Evolutionary conservation across 2,329 filamentous ascomycete genomes (phyloP).

Genomic region (Phialemoniopsis sp.): DNA sequence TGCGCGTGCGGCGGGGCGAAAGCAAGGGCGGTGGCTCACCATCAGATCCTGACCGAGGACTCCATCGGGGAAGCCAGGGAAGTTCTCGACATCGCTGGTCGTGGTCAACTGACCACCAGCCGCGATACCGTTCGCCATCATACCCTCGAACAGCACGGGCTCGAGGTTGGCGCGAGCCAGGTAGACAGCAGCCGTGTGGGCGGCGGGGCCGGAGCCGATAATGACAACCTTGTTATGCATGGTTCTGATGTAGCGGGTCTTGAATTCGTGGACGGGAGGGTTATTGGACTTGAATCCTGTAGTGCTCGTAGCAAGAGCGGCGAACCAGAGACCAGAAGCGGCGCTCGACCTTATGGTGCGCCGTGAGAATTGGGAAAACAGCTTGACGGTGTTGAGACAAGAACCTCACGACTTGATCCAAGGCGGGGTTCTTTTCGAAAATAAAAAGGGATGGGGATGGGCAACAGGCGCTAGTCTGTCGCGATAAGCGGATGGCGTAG

Average conservation of each 20-base stretch:
- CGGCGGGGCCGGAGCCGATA: slow-evolving; percentile 92
- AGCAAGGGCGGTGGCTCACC: slow-evolving; percentile 46
- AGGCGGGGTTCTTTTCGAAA: too few relatives aligned
- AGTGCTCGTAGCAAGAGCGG: slow-evolving; percentile 55
- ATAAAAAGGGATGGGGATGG: too few relatives aligned
- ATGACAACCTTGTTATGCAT: slow-evolving; percentile 95
- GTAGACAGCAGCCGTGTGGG: slow-evolving; percentile 96
- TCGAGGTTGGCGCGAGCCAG: slow-evolving; percentile 90
- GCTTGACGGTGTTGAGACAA: slow-evolving; percentile 59
- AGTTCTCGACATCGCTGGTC: slow-evolving; percentile 98
- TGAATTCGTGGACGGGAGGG: slow-evolving; percentile 23
- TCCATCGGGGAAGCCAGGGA: slow-evolving; percentile 85
- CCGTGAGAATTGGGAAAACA: slow-evolving; percentile 84
- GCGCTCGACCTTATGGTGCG: slow-evolving; percentile 73
- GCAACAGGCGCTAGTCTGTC: too few relatives aligned
- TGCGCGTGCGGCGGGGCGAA: not conserved
- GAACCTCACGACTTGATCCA: slow-evolving; percentile 11
- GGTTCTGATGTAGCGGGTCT: slow-evolving; percentile 28
- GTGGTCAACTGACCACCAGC: slow-evolving; percentile 96
- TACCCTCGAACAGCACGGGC: slow-evolving; percentile 94
- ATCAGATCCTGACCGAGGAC: slow-evolving; percentile 88
- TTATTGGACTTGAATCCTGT: slow-evolving; percentile 52
- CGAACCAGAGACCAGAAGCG: slow-evolving; percentile 63
- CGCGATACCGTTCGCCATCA: slow-evolving; percentile 94
- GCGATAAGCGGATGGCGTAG: too few relatives aligned